These are phyloP conservation scores for Fusarium sp. DNA, from an alignment of 2,329 filamentous ascomycete genomes.

Conservation along the genomic window DNA sequence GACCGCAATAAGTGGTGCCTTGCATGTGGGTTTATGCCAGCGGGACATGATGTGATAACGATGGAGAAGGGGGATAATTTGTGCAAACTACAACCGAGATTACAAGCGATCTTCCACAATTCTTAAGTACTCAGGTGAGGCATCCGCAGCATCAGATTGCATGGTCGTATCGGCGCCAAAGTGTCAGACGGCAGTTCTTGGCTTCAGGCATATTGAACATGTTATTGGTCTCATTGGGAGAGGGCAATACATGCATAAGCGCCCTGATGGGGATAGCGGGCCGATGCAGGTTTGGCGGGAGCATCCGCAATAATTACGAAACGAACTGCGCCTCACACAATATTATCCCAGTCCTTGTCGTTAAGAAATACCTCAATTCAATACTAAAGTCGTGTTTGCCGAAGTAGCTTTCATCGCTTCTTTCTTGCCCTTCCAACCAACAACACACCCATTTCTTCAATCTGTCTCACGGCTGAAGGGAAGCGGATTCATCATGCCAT, in stretches of 20 bases:
- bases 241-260: neutral
- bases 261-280: neutral
- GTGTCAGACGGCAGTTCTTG: neutral
- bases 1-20: neutral
- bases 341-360: neutral
- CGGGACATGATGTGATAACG: neutral
- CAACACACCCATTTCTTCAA: neutral
- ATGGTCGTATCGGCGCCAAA: neutral
- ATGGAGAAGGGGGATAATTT: neutral
- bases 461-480: neutral
- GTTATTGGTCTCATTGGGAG: neutral
- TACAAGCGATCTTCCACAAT: neutral
- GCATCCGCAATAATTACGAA: neutral
- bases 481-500: neutral
- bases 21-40: neutral
- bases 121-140: neutral
- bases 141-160: neutral
- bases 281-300: neutral
- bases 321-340: neutral
- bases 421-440: neutral
- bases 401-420: neutral
- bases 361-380: neutral
- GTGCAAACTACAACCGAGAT: neutral
- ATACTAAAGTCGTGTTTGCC: no score
- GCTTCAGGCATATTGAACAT: neutral